A percentile compares a stretch with the other conserved stretches of the same genome.
Evolutionary conservation across 371 early-diverging fungal species (phyloP).

Genomic region (Mucor saturninus): DNA sequence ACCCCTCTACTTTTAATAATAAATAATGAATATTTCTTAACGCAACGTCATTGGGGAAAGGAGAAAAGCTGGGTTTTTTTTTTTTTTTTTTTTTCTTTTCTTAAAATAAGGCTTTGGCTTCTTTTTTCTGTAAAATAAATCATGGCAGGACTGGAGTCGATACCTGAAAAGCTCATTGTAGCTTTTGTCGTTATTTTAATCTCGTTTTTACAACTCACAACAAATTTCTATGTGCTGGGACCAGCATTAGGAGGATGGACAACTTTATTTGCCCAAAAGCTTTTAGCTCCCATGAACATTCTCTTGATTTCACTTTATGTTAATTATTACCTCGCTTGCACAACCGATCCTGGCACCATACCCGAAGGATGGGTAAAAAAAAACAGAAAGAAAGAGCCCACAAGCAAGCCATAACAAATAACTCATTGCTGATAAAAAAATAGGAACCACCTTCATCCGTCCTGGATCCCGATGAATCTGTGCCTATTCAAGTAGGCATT

Average conservation of each 20-base stretch:
- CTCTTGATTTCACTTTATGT: constrained; percentile 60
- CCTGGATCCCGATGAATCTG: constrained; percentile 7
- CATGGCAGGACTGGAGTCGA: constrained; percentile 16
- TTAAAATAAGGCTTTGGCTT: too few species aligned
- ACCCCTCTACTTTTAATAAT: too few species aligned
- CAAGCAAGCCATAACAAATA: too few species aligned
- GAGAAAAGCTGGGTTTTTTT: too few species aligned
- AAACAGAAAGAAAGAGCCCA: background rate
- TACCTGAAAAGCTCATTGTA: constrained; percentile 28
- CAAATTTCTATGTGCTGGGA: constrained; percentile 26
- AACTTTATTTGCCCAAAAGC: constrained; percentile 26
- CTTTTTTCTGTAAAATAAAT: too few species aligned
- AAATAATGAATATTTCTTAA: too few species aligned
- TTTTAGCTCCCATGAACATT: constrained; percentile 64
- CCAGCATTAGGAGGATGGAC: constrained; percentile 35
- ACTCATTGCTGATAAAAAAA: background rate
- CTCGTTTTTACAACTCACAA: constrained; percentile 21
- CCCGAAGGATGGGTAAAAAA: constrained; percentile 66
- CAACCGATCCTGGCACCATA: constrained; percentile 77
- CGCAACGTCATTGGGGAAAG: too few species aligned
- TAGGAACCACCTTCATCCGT: constrained; percentile 26
- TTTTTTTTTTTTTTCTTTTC: too few species aligned
- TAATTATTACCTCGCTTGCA: constrained; percentile 80
- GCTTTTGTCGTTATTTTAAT: constrained; percentile 21
- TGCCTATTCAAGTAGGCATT: constrained; percentile 8